phyloP scores from a whole-genome alignment of 805 yeast genomes.

The Torulaspora maleeae region DNA sequence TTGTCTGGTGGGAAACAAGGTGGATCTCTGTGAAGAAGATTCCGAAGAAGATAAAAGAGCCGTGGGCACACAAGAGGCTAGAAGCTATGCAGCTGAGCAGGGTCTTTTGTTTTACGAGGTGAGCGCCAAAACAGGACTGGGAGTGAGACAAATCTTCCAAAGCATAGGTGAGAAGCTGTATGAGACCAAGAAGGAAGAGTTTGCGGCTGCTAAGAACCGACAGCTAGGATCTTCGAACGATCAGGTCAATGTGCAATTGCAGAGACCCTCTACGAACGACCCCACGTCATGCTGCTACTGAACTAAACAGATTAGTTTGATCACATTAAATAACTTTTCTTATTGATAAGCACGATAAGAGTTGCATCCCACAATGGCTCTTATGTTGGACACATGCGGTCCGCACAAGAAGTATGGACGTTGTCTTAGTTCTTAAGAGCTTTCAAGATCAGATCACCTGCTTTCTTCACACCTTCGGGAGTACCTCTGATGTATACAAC shows the following conservation, averaged over 20 bases:
- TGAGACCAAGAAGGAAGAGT: conserved; percentile 23
- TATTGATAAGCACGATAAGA: neutral
- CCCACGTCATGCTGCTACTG: conserved; percentile 40
- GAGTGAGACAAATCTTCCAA: conserved; percentile 45
- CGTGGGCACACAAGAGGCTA: conserved; percentile 44
- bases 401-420: neutral
- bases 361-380: neutral
- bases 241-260: conserved; percentile 34
- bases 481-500: conserved; percentile 59
- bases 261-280: conserved; percentile 44
- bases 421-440: conserved; percentile 16
- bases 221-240: conserved; percentile 10
- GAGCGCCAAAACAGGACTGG: conserved; percentile 54
- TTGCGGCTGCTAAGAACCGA: conserved; percentile 10
- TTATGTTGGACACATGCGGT: neutral
- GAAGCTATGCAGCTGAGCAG: conserved; percentile 51
- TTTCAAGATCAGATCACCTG: conserved; percentile 39
- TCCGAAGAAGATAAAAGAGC: conserved; percentile 51
- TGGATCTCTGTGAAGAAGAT: conserved; percentile 50
- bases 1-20: conserved; percentile 83
- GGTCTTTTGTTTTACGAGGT: conserved; percentile 49
- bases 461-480: conserved; percentile 48
- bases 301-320: neutral
- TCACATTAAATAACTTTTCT: neutral
- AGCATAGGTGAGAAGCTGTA: conserved; percentile 46